Evolutionary conservation across 2,329 filamentous ascomycete species (phyloP), one percentile per base, ranked within the genome.

Genomic region (Capronia americana): DNA sequence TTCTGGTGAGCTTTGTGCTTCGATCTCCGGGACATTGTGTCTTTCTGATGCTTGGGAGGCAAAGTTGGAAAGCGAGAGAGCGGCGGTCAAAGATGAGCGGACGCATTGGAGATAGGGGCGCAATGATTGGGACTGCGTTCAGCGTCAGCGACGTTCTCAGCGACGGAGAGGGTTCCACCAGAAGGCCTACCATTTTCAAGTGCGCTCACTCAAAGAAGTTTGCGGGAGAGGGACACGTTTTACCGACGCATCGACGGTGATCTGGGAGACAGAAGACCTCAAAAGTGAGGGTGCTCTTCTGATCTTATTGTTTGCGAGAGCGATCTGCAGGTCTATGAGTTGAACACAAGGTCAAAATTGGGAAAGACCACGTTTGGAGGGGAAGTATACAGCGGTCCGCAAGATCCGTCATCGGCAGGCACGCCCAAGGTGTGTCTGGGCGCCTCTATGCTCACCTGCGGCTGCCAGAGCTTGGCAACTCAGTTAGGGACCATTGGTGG

Each of bases 21-120:
- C 95, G 75, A 99, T 91, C 80, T 99, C 95, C 69, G 95, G 95
- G 54, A 98, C 94, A 84, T 99, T 99, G 83, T 98, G 95, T 74
- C 95, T 87, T 84, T 99, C 96, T 63, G 93, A 92, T 54, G 92
- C 92, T 82, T 99, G 95, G 57, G 94, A 98, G 70, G 95, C 94
- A 81, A 99, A 99, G 86, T 99, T 96, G 79, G 93, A 94, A 66
- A 96, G 87, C 66, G 92, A 94, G 73, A 99, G 89, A 72, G 95
- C 94, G 71, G 94, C 92, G 48, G 93, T 98, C 76, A 99, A 86
- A 76, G 92, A 96, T 77, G 92, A 93, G 75, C 95, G 92, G 75
- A 98, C 95, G 80, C 92, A 96, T 85, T 96, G 92, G 73, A 97
- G 91, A 82, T 98, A 97, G 64, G 94, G 94, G 71, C 94, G 92